Percentiles rank a stretch among this genome's conserved stretches.
phyloP scores from a whole-genome alignment of 1,284 basidiomycete genomes.

The Heterobasidion occidentale region DNA sequence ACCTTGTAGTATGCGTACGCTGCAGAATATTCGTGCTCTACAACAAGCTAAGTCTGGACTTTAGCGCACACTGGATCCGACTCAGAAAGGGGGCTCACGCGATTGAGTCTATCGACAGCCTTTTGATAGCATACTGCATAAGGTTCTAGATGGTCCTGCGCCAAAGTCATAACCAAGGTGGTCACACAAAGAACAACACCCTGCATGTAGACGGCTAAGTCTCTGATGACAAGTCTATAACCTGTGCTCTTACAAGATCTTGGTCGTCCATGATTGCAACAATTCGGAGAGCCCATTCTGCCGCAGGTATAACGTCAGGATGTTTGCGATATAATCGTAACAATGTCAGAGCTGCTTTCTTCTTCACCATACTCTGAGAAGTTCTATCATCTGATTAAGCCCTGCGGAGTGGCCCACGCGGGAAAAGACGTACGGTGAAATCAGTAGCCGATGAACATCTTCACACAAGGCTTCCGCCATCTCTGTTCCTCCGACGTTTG shows the following conservation, averaged over 20 bases:
- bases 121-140: slow-evolving; percentile 91
- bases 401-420: not conserved
- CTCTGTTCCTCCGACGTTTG: slow-evolving; percentile 95
- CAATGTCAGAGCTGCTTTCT: slow-evolving; percentile 95
- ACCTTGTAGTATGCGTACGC: slow-evolving; percentile 97
- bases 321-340: slow-evolving; percentile 94
- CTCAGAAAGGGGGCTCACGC: slow-evolving; percentile 40
- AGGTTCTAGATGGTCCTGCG: slow-evolving; percentile 88
- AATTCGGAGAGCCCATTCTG: slow-evolving; percentile 94
- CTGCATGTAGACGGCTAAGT: slow-evolving; percentile 27
- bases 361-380: slow-evolving; percentile 93
- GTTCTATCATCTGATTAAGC: slow-evolving; percentile 46
- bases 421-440: slow-evolving; percentile 74
- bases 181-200: slow-evolving; percentile 94
- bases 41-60: slow-evolving; percentile 57
- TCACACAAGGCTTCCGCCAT: slow-evolving; percentile 95
- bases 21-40: slow-evolving; percentile 82
- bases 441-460: slow-evolving; percentile 91
- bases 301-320: slow-evolving; percentile 86
- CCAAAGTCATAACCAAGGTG: slow-evolving; percentile 90
- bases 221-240: not conserved
- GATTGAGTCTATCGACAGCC: slow-evolving; percentile 84
- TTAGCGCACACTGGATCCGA: slow-evolving; percentile 8
- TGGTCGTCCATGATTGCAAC: slow-evolving; percentile 92
- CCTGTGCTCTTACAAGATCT: slow-evolving; percentile 55